These are phyloP conservation scores for Halophytophthora batemanensis DNA, from an alignment of 352 stramenopile species.

Conservation along the genomic window DNA sequence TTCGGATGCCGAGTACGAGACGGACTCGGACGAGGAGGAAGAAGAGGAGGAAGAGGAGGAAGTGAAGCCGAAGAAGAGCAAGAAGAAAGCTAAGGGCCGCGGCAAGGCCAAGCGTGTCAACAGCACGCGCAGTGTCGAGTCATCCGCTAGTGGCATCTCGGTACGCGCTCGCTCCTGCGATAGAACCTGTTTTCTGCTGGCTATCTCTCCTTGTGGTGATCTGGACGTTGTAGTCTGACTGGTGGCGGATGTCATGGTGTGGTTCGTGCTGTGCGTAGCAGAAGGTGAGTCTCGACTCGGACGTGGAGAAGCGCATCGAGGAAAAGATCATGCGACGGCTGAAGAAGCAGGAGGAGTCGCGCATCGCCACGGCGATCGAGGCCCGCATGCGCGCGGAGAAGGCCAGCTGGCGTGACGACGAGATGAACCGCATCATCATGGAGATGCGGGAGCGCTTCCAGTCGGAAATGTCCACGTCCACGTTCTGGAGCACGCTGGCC, in stretches of 20 bases:
- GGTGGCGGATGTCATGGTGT: not conserved
- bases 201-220: not conserved
- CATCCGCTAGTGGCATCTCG: conserved; percentile 25
- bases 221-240: conserved; percentile 9
- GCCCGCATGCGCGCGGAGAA: conserved; percentile 79
- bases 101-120: conserved; percentile 44
- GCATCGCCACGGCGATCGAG: conserved; percentile 82
- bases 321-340: conserved; percentile 84
- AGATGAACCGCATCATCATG: conserved; percentile 90
- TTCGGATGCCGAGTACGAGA: conserved; percentile 52
- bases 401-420: conserved; percentile 83
- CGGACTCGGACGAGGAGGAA: conserved; percentile 49
- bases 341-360: conserved; percentile 87
- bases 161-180: conserved; percentile 13
- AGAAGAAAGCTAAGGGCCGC: conserved; percentile 44
- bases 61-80: conserved; percentile 67
- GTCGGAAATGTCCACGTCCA: conserved; percentile 67
- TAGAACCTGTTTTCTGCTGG: not conserved
- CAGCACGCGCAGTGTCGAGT: conserved; percentile 42
- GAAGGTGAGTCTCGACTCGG: conserved; percentile 70
- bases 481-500: conserved; percentile 55
- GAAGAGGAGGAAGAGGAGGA: conserved; percentile 68
- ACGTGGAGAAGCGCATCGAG: conserved; percentile 80
- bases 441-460: conserved; percentile 86
- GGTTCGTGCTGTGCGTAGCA: conserved; percentile 10